phyloP scores from a whole-genome alignment of 306 rosid species.

The Aeschynomene evenia region DNA sequence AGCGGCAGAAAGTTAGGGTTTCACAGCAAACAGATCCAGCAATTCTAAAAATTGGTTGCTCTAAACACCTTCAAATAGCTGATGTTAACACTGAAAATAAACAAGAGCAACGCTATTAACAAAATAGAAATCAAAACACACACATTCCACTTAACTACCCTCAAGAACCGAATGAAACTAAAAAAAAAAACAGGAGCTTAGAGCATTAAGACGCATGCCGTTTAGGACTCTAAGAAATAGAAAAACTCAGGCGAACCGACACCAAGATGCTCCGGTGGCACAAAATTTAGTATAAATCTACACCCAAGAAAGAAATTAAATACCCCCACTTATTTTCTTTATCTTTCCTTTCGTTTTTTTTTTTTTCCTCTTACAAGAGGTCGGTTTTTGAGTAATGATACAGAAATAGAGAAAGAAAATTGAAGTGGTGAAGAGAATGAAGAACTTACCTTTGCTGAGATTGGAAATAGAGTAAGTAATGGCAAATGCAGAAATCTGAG shows the following conservation, averaged over 20 bases:
- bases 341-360: too few species aligned
- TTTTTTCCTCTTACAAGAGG: neutral
- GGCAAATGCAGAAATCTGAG: conserved; percentile 38
- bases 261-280: neutral
- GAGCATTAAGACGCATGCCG: neutral
- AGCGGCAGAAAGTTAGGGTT: conserved; percentile 61
- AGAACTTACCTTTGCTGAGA: conserved; percentile 41
- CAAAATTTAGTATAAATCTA: too few species aligned
- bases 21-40: conserved; percentile 40
- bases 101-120: conserved; percentile 2
- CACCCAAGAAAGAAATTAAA: neutral
- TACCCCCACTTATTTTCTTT: neutral
- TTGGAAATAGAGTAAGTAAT: neutral
- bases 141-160: neutral
- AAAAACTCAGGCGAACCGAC: conserved; percentile 26
- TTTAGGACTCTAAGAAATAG: neutral
- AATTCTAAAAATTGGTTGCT: conserved; percentile 29
- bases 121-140: conserved; percentile 1
- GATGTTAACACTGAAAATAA: conserved; percentile 5
- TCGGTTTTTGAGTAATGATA: conserved; percentile 34
- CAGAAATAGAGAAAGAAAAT: neutral
- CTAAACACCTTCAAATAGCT: conserved; percentile 15
- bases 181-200: neutral
- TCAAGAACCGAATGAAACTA: conserved; percentile 6
- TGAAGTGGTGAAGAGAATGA: neutral